Conservation (phyloP, 108 stramenopile species). For the Conticribra guillardii region DNA sequence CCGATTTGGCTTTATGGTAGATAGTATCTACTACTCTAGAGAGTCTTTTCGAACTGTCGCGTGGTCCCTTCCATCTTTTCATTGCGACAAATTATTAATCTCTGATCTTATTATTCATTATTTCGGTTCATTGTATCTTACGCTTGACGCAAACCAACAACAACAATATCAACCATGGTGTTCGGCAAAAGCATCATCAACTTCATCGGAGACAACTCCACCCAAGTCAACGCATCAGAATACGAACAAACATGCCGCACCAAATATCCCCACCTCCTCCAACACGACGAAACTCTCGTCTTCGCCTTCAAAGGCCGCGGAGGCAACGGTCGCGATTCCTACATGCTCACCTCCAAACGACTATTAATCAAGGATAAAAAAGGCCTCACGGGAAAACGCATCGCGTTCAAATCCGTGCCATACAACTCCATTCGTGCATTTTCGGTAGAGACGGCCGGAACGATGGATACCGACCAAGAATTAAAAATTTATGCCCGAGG, state of each 20-base stretch:
- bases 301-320: conserved; percentile 67
- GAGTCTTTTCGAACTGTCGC: too few relatives aligned
- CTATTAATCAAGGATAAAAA: conserved; percentile 61
- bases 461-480: conserved; percentile 44
- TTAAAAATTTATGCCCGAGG: conserved; percentile 43
- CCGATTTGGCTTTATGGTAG: too few relatives aligned
- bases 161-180: background rate
- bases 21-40: too few relatives aligned
- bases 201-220: conserved; percentile 46
- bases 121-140: too few relatives aligned
- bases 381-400: conserved; percentile 60
- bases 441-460: conserved; percentile 54
- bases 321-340: conserved; percentile 60
- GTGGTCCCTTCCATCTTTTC: too few relatives aligned
- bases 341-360: conserved; percentile 58
- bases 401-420: conserved; percentile 49
- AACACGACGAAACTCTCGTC: conserved; percentile 42
- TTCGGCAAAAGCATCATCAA: too few relatives aligned
- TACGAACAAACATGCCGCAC: conserved; percentile 41
- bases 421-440: conserved; percentile 51
- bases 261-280: conserved; percentile 49
- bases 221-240: conserved; percentile 51
- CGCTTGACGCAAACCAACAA: too few relatives aligned
- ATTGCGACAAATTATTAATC: too few relatives aligned
- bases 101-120: too few relatives aligned